Conservation (phyloP, 2,329 filamentous ascomycete species). For the Fusarium irregulare region DNA sequence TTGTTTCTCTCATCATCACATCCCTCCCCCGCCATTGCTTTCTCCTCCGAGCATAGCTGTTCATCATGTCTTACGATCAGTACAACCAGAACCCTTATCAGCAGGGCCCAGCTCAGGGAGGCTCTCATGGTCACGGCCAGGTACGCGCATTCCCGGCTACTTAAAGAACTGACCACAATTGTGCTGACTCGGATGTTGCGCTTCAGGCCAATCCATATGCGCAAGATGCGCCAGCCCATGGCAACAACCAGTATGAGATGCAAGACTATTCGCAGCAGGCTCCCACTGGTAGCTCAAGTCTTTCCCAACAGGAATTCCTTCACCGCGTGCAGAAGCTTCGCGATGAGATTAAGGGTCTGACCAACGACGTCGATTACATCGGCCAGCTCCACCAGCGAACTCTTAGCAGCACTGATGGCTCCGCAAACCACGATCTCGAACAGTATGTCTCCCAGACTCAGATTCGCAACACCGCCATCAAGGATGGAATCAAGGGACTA, state of each 20-base stretch:
- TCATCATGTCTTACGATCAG: conserved; percentile 69
- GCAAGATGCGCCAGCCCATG: conserved; percentile 42
- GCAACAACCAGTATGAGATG: conserved; percentile 64
- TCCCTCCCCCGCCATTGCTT: conserved; percentile 38
- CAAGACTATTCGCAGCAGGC: conserved; percentile 60
- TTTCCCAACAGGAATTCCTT: conserved; percentile 76
- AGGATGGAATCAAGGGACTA: conserved; percentile 81
- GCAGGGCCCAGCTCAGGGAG: conserved; percentile 61
- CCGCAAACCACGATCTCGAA: conserved; percentile 70
- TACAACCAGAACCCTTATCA: conserved; percentile 75
- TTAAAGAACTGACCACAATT: conserved; percentile 16
- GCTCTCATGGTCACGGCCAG: conserved; percentile 59
- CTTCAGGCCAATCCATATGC: conserved; percentile 48
- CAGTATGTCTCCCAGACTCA: conserved; percentile 76
- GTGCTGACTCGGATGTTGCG: conserved; percentile 29
- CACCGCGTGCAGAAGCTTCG: conserved; percentile 74
- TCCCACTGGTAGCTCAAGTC: conserved; percentile 43
- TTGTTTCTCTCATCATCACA: conserved; percentile 39
- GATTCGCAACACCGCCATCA: conserved; percentile 78
- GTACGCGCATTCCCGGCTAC: conserved; percentile 48
- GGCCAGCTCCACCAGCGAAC: conserved; percentile 77
- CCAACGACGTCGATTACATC: conserved; percentile 74
- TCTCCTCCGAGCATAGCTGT: conserved; percentile 27
- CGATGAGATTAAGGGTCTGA: conserved; percentile 74
- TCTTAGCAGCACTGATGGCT: conserved; percentile 72